Evolutionary conservation across 805 yeast species (phyloP), one percentile per base, ranked within the genome.

Genomic region (Candida andamanensis): DNA sequence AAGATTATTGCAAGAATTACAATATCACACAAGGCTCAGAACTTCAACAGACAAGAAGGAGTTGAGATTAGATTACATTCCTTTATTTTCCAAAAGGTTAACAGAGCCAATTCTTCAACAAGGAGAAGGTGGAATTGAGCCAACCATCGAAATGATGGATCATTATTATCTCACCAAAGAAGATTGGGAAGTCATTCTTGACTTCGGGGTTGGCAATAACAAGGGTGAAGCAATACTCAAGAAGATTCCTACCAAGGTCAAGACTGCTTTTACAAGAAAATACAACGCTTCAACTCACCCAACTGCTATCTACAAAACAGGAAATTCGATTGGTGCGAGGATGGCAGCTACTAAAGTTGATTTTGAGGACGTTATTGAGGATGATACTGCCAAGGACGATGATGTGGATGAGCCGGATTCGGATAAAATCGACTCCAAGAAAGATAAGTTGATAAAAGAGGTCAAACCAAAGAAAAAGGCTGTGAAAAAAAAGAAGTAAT

Each of bases 161-260:
- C 67, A 76, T 21, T 92, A 92, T 56, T 92, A 77, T 49, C 55
- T 92, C 23, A 83, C 95, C 6, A 82, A 77, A 47, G 95, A 89
- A 36, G 97, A 92, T 56, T 90, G 95, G 89, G 97, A 90, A 50
- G 72, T 71, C 15, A 62, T 92, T 8, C 68, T 86, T 72, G 97
- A 89, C 41, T 74, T 89, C 40, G 81, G 85, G 12, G 79, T 87
- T 9, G 95, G 95, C 0, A 29, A 33, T 12, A 12, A n/a, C 15
- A 54, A 54, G 19, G 59, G 67, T 34, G 74, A 71, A 5, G 47
- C 52, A 1, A 42, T 61, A 8, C 44, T 72, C 35, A 85, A 85
- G 56, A 71, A 74, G 46, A 69, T 90, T 4, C 77, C 90, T 7
- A 73, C 95, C 1, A 69, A 78, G n/a, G 77, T 76, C 11, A 94